Evolutionary conservation across 768 basidiomycete genomes (phyloP).

Genomic region (Lentinus brumalis): DNA sequence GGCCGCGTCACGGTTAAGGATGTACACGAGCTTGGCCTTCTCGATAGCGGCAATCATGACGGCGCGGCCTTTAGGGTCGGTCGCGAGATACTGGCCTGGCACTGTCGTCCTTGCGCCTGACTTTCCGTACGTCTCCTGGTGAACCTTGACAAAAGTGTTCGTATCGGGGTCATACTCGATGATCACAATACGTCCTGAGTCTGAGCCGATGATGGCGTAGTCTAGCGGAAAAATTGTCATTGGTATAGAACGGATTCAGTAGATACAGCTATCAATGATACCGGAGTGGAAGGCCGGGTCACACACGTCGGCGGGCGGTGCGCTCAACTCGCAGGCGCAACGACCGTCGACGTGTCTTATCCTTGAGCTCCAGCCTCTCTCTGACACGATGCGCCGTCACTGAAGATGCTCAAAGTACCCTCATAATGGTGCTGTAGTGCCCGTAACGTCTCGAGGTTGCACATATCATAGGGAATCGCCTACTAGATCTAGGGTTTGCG

Average conservation of each 20-base stretch:
- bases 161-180: conserved; percentile 94
- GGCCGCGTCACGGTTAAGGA: conserved; percentile 94
- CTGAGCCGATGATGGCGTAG: conserved; percentile 96
- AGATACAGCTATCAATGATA: conserved; percentile 35
- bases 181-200: conserved; percentile 96
- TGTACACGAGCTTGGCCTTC: conserved; percentile 97
- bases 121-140: conserved; percentile 97
- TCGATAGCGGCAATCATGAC: conserved; percentile 95
- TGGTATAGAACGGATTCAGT: conserved; percentile 47
- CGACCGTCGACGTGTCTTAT: no score
- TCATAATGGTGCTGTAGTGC: no score
- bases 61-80: conserved; percentile 93
- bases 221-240: conserved; percentile 67
- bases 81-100: conserved; percentile 94
- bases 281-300: no score
- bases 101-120: conserved; percentile 94
- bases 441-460: no score
- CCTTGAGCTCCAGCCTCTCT: no score
- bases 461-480: no score
- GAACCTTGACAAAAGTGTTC: conserved; percentile 88
- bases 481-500: no score
- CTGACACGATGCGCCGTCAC: no score
- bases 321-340: no score
- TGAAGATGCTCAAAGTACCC: no score
- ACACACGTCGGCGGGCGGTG: no score